Base-by-base conservation (phyloP, 2,329 filamentous ascomycete species). In the Metarhizium anisopliae region DNA sequence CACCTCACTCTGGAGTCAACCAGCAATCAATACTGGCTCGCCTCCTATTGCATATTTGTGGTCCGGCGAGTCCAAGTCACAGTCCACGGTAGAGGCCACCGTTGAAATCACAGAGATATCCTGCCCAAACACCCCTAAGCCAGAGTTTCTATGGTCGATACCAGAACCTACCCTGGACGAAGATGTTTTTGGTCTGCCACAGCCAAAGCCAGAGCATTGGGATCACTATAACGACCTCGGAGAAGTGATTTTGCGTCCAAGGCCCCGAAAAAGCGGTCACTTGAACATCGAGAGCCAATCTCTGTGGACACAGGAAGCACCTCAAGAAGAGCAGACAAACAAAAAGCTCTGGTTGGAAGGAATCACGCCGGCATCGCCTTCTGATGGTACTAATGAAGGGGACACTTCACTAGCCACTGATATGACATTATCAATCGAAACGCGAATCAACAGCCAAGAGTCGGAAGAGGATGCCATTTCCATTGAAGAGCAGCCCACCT, bases 1-100 rank as follows among this genome's bases (percentile, higher is more conserved):
- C 60, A 64, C 62, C 16, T 56, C 66, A 5, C 60, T 76, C 45
- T 76, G 74, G 74, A 53, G 38, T 32, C 20, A 42, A 4, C 43
- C 54, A 42, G 2, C 38, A 4, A 43, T 7, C 18, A 50, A 42
- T 10, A 14, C 14, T 7, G 25, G 6, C 40, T 35, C 36, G 6
- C 5, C 47, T 42, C 42, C 36, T 13, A 25, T 30, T 4, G 40
- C 6, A 1, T 40, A 11, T 29, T 29, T 36, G 18, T 45, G 25
- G 16, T 32, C 36, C 11, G 10, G 10, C 11, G 7, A 50, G 13
- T 20, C 11, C 18, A 8, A 54, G 18, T 8, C 30, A n/a, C 32
- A 29, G 7, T n/a, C 13, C 8, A 30, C 14, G n/a, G 29, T 13
- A 40, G 38, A 36, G 20, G 4, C 18, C 6, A 18, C 50, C 32